A percentile compares a stretch with the other conserved stretches of the same genome.
These are phyloP conservation scores for Kodamaea sp. DNA, from an alignment of 1,139 yeast genomes.

Conservation along the genomic window DNA sequence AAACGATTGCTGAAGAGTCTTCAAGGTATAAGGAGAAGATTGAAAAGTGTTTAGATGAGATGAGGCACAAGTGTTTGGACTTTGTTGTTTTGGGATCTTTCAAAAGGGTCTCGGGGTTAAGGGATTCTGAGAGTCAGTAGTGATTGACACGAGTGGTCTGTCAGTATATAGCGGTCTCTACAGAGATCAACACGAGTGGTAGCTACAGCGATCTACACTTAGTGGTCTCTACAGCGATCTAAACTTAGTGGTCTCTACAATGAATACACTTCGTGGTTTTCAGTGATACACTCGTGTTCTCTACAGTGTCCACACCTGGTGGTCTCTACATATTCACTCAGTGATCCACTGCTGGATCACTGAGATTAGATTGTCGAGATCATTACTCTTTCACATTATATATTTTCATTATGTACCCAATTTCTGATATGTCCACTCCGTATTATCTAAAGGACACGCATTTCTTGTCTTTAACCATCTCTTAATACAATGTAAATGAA, in stretches of 20 bases:
- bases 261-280: too few relatives aligned
- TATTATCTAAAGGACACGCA: conserved; percentile 94
- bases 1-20: conserved; percentile 34
- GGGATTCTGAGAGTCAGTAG: conserved; percentile 2
- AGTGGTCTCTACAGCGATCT: too few relatives aligned
- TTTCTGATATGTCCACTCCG: conserved; percentile 89
- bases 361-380: not conserved
- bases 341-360: too few relatives aligned
- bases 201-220: too few relatives aligned
- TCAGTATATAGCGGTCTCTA: too few relatives aligned
- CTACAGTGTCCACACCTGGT: too few relatives aligned
- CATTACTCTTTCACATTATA: not conserved
- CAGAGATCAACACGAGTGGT: too few relatives aligned
- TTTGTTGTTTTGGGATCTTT: conserved; percentile 40
- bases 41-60: conserved; percentile 17
- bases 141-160: too few relatives aligned
- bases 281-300: too few relatives aligned
- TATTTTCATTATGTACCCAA: conserved; percentile 45
- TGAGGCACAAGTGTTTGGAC: conserved; percentile 24
- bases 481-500: conserved; percentile 92
- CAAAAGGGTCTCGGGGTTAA: conserved; percentile 29
- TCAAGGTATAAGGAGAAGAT: conserved; percentile 13
- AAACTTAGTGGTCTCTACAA: too few relatives aligned
- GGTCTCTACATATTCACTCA: too few relatives aligned
- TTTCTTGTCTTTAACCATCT: conserved; percentile 97